phyloP scores from a whole-genome alignment of 305 asterid species.

The Euphrasia arctica region DNA sequence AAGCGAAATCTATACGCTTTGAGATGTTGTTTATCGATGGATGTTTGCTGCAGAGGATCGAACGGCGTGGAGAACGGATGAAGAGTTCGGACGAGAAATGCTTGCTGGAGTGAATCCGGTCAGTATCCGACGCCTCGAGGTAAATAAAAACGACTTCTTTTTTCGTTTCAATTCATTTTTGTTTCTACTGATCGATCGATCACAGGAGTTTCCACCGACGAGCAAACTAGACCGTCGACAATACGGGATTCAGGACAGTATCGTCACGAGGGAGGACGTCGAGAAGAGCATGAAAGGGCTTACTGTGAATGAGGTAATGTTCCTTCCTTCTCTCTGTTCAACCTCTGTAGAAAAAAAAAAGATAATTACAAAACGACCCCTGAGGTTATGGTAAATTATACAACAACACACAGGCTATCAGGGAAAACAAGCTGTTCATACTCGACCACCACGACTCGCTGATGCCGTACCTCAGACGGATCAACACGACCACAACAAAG shows the following conservation, averaged over 20 bases:
- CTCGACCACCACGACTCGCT: conserved; percentile 60
- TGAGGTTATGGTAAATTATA: neutral
- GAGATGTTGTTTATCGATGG: neutral
- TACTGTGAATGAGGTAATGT: conserved; percentile 40
- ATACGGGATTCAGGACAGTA: conserved; percentile 53
- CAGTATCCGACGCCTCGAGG: conserved; percentile 44
- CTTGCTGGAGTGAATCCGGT: conserved; percentile 72
- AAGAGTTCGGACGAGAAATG: conserved; percentile 66
- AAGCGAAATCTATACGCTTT: neutral
- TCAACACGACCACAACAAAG: conserved; percentile 45
- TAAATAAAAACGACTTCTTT: neutral
- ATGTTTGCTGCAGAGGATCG: conserved; percentile 34
- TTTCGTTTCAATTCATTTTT: neutral
- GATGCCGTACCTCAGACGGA: conserved; percentile 51
- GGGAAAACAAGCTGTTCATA: conserved; percentile 41
- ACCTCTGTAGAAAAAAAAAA: neutral
- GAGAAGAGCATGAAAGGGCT: conserved; percentile 50
- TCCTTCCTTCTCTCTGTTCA: neutral
- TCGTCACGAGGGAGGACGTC: conserved; percentile 35
- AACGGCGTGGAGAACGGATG: conserved; percentile 68
- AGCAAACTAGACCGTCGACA: conserved; percentile 39
- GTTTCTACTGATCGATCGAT: neutral
- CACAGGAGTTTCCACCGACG: conserved; percentile 57
- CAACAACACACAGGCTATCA: conserved; percentile 36
- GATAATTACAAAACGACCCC: neutral